phyloP scores from a whole-genome alignment of 768 basidiomycete species.

The Lactarius deliciosus region DNA sequence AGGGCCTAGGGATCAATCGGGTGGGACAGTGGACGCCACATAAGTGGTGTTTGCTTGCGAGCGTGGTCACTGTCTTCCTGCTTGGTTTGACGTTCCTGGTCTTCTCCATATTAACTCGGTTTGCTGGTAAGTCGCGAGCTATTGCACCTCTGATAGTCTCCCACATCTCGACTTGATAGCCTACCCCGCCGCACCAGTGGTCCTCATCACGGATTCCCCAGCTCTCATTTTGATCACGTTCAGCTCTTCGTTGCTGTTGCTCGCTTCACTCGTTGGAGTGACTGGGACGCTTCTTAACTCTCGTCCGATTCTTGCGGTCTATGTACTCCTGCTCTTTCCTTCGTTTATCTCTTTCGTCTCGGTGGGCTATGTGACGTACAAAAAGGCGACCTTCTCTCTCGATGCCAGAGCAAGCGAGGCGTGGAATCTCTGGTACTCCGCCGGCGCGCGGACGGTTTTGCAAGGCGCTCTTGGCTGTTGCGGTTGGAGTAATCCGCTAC shows the following conservation, averaged over 20 bases:
- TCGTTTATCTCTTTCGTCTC: slow-evolving; percentile 54
- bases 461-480: slow-evolving; percentile 67
- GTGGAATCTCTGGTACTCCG: slow-evolving; percentile 65
- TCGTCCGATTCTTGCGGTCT: slow-evolving; percentile 63
- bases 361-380: slow-evolving; percentile 65
- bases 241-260: slow-evolving; percentile 53
- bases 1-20: slow-evolving; percentile 41
- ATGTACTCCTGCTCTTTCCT: slow-evolving; percentile 68
- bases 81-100: slow-evolving; percentile 54
- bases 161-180: slow-evolving; percentile 39
- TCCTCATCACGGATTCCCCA: slow-evolving; percentile 59
- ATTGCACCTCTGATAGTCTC: neutral
- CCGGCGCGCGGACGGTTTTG: slow-evolving; percentile 51
- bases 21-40: slow-evolving; percentile 56
- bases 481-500: slow-evolving; percentile 60
- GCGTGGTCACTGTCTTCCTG: slow-evolving; percentile 51
- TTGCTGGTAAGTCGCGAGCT: slow-evolving; percentile 43
- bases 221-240: slow-evolving; percentile 57
- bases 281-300: slow-evolving; percentile 64
- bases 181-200: slow-evolving; percentile 61
- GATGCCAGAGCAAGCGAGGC: slow-evolving; percentile 65
- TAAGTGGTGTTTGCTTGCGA: slow-evolving; percentile 62
- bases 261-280: slow-evolving; percentile 59
- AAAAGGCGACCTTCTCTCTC: slow-evolving; percentile 56
- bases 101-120: slow-evolving; percentile 59